These are phyloP conservation scores for Boletales sp. DNA, from an alignment of 768 basidiomycete species.

Conservation along the genomic window DNA sequence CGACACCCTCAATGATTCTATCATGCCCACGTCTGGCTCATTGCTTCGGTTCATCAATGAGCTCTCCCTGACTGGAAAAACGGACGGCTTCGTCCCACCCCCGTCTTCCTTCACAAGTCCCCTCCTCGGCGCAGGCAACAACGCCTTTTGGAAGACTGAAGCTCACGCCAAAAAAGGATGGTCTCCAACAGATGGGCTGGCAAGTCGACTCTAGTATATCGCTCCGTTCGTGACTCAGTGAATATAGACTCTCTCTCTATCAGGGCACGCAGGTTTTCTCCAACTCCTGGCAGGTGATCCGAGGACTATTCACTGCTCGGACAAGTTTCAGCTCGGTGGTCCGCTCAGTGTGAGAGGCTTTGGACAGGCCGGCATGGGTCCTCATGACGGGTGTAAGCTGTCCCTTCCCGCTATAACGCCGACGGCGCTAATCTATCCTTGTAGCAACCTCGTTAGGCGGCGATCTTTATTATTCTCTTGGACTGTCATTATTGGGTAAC, in stretches of 20 bases:
- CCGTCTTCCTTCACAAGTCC: background rate
- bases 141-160: slow-evolving; percentile 27
- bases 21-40: slow-evolving; percentile 26
- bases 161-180: slow-evolving; percentile 20
- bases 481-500: slow-evolving; percentile 70
- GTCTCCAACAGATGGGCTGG: slow-evolving; percentile 20
- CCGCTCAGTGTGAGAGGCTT: slow-evolving; percentile 83
- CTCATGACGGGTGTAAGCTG: slow-evolving; percentile 63
- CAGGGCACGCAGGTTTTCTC: slow-evolving; percentile 68
- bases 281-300: slow-evolving; percentile 54
- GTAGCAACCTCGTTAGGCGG: slow-evolving; percentile 85
- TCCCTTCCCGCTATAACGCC: background rate
- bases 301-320: slow-evolving; percentile 51
- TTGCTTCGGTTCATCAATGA: slow-evolving; percentile 21
- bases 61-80: slow-evolving; percentile 17
- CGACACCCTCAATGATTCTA: slow-evolving; percentile 40
- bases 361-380: slow-evolving; percentile 71
- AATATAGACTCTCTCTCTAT: slow-evolving; percentile 69
- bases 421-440: background rate
- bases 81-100: slow-evolving; percentile 14
- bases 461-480: slow-evolving; percentile 75
- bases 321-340: slow-evolving; percentile 92
- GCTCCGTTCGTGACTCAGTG: too few relatives aligned
- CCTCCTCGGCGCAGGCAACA: slow-evolving; percentile 21
- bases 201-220: slow-evolving; percentile 6